Percentiles rank a stretch among this genome's conserved stretches.
Evolutionary conservation across 2,329 filamentous ascomycete species (phyloP).

Genomic region (Penicillium sp.): DNA sequence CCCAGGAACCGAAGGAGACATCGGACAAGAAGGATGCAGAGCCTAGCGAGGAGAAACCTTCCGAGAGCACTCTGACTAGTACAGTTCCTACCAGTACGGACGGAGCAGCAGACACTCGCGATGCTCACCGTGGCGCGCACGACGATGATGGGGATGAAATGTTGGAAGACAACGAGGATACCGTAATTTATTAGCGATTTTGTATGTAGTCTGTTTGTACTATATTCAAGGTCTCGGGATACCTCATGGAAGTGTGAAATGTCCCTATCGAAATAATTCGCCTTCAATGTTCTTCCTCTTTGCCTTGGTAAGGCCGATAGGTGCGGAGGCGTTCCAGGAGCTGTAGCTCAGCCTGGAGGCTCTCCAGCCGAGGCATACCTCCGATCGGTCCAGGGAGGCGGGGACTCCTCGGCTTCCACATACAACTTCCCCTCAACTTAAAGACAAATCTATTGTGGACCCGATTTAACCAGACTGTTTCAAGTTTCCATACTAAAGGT

Average conservation of each 20-base stretch:
- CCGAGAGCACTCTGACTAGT: conserved; percentile 16
- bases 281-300: background rate
- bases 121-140: conserved; percentile 43
- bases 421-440: background rate
- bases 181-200: conserved; percentile 73
- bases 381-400: conserved; percentile 4
- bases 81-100: conserved; percentile 35
- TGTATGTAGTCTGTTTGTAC: conserved; percentile 1
- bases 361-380: conserved; percentile 17
- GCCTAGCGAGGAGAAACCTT: conserved; percentile 22
- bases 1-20: conserved; percentile 44
- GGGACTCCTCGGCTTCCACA: conserved; percentile 7
- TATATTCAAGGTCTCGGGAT: background rate
- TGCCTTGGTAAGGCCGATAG: background rate
- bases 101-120: conserved; percentile 40
- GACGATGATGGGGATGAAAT: conserved; percentile 76
- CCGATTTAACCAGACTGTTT: background rate
- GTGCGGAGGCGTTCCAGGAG: conserved; percentile 6
- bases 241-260: background rate
- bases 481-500: background rate
- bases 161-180: conserved; percentile 84
- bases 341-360: background rate
- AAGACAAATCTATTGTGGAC: background rate
- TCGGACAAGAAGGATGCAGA: conserved; percentile 35
- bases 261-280: background rate